Percentiles rank a stretch among this genome's conserved stretches.
Evolutionary conservation across 768 basidiomycete genomes (phyloP).

Genomic region (Pleurotus sapidus): DNA sequence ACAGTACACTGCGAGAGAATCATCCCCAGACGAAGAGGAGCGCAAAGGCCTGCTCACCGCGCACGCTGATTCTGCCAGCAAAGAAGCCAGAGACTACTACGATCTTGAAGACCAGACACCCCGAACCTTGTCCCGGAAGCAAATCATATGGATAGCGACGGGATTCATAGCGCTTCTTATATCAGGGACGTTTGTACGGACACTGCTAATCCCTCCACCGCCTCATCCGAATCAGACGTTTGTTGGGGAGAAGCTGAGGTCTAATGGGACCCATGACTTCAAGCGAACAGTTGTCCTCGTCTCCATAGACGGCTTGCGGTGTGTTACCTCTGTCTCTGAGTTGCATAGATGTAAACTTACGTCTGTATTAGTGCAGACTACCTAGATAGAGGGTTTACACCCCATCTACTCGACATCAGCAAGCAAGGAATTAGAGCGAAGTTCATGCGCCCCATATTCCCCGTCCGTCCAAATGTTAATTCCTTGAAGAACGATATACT

Average conservation of each 20-base stretch:
- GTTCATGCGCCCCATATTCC: slow-evolving; percentile 84
- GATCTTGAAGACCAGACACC: slow-evolving; percentile 19
- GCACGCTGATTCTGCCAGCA: slow-evolving; percentile 15
- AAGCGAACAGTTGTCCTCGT: slow-evolving; percentile 80
- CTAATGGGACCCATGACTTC: slow-evolving; percentile 84
- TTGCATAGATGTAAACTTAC: slow-evolving; percentile 10
- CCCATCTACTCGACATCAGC: slow-evolving; percentile 77
- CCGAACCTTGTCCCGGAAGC: slow-evolving; percentile 33
- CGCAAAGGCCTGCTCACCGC: slow-evolving; percentile 35
- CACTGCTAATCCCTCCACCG: slow-evolving; percentile 25
- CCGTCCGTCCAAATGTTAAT: slow-evolving; percentile 43
- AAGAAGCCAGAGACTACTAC: slow-evolving; percentile 11
- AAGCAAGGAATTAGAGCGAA: slow-evolving; percentile 85
- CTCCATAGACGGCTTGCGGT: slow-evolving; percentile 86
- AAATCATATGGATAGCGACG: slow-evolving; percentile 33
- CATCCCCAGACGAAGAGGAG: slow-evolving; percentile 26
- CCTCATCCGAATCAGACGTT: slow-evolving; percentile 28
- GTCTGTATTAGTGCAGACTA: slow-evolving; percentile 67
- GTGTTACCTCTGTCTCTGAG: not conserved
- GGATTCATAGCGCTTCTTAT: slow-evolving; percentile 40
- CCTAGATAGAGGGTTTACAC: slow-evolving; percentile 81
- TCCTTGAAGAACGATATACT: not conserved
- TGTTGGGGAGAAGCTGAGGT: slow-evolving; percentile 42
- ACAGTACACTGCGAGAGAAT: not conserved
- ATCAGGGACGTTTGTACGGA: slow-evolving; percentile 38